Evolutionary conservation across 1,139 yeast species (phyloP), one percentile per base, ranked within the genome.

Genomic region (Taiozyma sp.): DNA sequence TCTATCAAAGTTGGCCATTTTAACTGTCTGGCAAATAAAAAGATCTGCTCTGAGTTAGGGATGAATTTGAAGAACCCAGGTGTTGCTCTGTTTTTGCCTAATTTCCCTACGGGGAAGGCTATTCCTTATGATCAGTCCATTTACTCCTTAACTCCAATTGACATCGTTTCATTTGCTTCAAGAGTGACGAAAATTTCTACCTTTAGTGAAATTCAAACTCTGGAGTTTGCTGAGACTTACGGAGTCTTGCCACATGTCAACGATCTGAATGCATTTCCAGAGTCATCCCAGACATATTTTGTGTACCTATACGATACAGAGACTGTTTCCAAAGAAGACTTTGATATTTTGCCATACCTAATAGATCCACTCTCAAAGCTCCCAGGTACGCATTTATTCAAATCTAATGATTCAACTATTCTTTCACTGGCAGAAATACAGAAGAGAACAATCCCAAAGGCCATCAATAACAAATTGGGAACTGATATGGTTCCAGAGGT

Each of bases 311-410:
- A 78, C 63, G 85, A 85, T 57, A 69, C 72, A 6, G 72, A 72
- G 13, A 74, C 80, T 0, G 70, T 71, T 3, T 74, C 80, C 1
- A 72, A 73, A 2, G 93, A 86, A 62, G 93, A 87, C 65, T 75
- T 75, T 57, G 77, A 77, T 30, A 68, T 85, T 8, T 70, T 87
- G 53, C 83, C 85, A 3, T 77, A 83, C 59, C 61, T 87, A 48
- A 67, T 83, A 44, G 84, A 83, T 50, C 80, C 80, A 16, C 70
- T 84, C 24, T 78, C 85, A 51, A 72, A 77, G 48, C 69, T 83
- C 8, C 83, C 85, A 1, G 78, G 84, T 57, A 72, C 83, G 14
- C 73, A 75, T 56, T 65, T 87, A 14, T 81, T 73, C 63, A 77
- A 76, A 43, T 75, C 83, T 2, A 73, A 75, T 34, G 81, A 81